phyloP scores from a whole-genome alignment of 2,329 filamentous ascomycete species.

The Monosporascus sp. region DNA sequence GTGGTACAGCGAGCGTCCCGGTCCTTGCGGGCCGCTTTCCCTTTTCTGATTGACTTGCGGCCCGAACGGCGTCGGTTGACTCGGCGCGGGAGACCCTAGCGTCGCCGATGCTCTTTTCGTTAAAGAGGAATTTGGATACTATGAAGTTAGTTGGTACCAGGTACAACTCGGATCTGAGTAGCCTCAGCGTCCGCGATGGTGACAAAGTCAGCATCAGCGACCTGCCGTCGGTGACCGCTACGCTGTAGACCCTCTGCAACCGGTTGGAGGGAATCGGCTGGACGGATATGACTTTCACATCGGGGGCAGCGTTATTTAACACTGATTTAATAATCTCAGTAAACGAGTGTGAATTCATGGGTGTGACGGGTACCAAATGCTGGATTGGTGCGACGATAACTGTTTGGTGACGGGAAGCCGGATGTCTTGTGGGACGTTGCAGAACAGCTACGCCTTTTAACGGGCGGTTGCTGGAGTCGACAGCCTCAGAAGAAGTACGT shows the following conservation, averaged over 20 bases:
- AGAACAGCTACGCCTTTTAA: conserved; percentile 21
- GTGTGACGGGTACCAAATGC: conserved; percentile 14
- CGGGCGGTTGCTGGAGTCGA: conserved; percentile 12
- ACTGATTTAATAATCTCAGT: conserved; percentile 30
- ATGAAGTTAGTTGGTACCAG: conserved; percentile 40
- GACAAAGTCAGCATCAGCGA: conserved; percentile 37
- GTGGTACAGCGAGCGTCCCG: conserved; percentile 5
- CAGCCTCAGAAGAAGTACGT: conserved; percentile 8
- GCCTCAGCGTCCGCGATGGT: conserved; percentile 35
- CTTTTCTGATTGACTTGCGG: not conserved
- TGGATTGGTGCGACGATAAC: conserved; percentile 20
- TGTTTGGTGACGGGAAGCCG: conserved; percentile 21
- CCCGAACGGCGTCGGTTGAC: not conserved
- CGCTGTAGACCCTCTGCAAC: conserved; percentile 37
- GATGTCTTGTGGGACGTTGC: conserved; percentile 24
- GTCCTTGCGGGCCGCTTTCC: not conserved
- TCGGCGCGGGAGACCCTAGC: not conserved
- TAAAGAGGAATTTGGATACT: conserved; percentile 39
- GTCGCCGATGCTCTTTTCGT: conserved; percentile 1
- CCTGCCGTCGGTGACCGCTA: conserved; percentile 36
- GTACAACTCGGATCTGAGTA: conserved; percentile 43
- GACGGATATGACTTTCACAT: conserved; percentile 28
- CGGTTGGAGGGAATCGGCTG: conserved; percentile 30
- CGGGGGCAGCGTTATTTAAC: conserved; percentile 29
- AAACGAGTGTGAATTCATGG: conserved; percentile 30